Evolutionary conservation across 345 rosid genomes (phyloP).

Genomic region (Bruguiera sexangula): DNA sequence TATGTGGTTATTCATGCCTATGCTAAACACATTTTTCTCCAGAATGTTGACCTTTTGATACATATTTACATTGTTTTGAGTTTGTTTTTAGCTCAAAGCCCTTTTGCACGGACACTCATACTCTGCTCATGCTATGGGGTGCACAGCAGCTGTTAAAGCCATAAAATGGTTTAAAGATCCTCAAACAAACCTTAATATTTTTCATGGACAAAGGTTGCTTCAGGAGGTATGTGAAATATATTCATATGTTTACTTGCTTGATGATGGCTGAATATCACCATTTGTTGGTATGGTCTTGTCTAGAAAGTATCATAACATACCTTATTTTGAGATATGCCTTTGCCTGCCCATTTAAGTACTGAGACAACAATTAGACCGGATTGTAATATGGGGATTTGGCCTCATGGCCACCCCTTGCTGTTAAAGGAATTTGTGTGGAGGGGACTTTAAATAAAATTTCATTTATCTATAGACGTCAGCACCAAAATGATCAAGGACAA

Average conservation of each 20-base stretch:
- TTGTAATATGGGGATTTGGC: too few relatives aligned
- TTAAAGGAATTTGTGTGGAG: too few relatives aligned
- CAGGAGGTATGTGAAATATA: constrained; percentile 55
- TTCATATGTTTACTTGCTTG: not conserved
- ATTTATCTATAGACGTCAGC: too few relatives aligned
- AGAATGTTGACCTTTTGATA: not conserved
- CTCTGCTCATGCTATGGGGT: constrained; percentile 92
- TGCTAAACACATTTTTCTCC: not conserved
- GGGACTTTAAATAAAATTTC: too few relatives aligned
- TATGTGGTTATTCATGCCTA: not conserved
- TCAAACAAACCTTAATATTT: constrained; percentile 58
- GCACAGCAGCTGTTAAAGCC: constrained; percentile 78
- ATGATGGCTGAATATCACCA: constrained; percentile 4
- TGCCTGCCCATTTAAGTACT: too few relatives aligned
- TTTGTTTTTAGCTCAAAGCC: constrained; percentile 69
- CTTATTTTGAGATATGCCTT: too few relatives aligned
- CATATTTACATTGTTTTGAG: constrained; percentile 12
- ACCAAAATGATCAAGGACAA: not conserved
- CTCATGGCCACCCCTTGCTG: too few relatives aligned
- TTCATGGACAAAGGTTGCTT: constrained; percentile 45
- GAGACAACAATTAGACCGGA: too few relatives aligned
- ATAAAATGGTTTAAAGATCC: constrained; percentile 89
- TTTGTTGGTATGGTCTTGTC: too few relatives aligned
- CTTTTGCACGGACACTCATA: constrained; percentile 96
- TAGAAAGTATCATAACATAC: too few relatives aligned